A percentile compares a stretch with the other conserved stretches of the same genome.
phyloP scores from a whole-genome alignment of 176 grass and related monocot genomes.

The Rhipidocladum racemiflorum region DNA sequence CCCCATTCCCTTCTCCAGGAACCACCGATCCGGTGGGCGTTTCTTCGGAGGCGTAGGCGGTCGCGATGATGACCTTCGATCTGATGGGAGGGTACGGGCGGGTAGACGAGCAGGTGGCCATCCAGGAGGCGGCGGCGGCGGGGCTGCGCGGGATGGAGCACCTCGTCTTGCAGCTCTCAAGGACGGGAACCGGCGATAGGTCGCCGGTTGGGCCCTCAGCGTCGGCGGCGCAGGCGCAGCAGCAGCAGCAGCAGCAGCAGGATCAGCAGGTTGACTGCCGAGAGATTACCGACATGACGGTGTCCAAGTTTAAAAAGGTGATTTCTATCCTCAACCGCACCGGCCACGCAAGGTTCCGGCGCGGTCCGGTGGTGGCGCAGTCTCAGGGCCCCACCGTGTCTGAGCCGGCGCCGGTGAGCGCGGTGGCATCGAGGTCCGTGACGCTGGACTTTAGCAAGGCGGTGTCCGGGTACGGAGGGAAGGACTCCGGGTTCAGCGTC shows the following conservation, averaged over 20 bases:
- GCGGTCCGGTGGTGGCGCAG: constrained; percentile 45
- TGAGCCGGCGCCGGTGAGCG: not conserved
- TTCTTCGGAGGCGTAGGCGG: not conserved
- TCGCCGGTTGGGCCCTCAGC: not conserved
- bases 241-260: not conserved
- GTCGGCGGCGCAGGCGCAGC: not conserved
- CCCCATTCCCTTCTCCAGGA: not conserved
- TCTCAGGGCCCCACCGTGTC: constrained; percentile 13
- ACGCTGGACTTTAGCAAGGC: constrained; percentile 52
- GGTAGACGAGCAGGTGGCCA: constrained; percentile 64
- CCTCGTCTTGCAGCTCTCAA: constrained; percentile 65
- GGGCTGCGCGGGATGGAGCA: constrained; percentile 70
- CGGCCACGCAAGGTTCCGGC: constrained; percentile 83
- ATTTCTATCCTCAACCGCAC: constrained; percentile 84
- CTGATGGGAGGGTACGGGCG: constrained; percentile 48
- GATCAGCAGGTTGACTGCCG: constrained; percentile 44
- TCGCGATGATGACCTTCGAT: constrained; percentile 45
- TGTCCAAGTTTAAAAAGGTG: constrained; percentile 88
- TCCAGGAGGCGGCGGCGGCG: constrained; percentile 70
- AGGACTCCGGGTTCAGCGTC: constrained; percentile 45
- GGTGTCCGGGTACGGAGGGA: not conserved
- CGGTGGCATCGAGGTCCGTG: not conserved
- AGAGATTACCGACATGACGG: constrained; percentile 73
- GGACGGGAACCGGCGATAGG: constrained; percentile 26
- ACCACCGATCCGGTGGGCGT: not conserved